Base-by-base conservation (phyloP, 1,139 yeast species). In the Debaryomyces fabryi region DNA sequence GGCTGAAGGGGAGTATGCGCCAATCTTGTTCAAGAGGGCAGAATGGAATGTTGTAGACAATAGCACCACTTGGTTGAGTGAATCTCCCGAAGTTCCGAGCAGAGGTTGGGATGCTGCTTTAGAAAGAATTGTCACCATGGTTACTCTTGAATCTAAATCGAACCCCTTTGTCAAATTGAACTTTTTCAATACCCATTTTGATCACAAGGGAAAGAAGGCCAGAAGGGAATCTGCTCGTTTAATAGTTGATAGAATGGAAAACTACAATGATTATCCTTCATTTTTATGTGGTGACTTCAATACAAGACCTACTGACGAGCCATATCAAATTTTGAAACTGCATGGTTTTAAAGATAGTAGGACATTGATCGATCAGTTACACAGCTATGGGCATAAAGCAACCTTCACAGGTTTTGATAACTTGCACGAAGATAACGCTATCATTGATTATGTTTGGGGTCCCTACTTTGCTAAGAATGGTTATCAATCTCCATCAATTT, bases 101-200 rank as follows among this genome's bases (percentile, higher is more conserved):
- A 59, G 55, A 32, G 82, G 82, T 4, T 78, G 82, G 82, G 82
- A 78, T 53, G 81, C 81, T 9, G 74, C 68, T 16, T 65, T 69
- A 43, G 65, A 67, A 13, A 64, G 82, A 39, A 71, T 78, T 21
- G 74, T 69, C 21, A 69, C 74, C 4, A 69, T 71, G 69, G 76
- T 69, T 12, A 62, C 70, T 0, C 61, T 63, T 24, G 62, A 64
- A 32, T 58, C 60, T 25, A 53, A 47, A 29, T 27, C 36, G 2
- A 58, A 62, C 42, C 70, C 71, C 0, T 47, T 58, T 23, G 56
- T 65, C 13, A 59, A 56, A 29, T 52, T 68, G 29, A 80, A 80
- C 51, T 72, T 80, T 21, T 78, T 78, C 63, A 79, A 79, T 58
- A 82, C 87, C 9, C 87, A 82, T 60, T 73, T 81, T 58, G 87